Percentiles rank a stretch among this genome's conserved stretches.
Conservation (phyloP, 768 basidiomycete species). For the Pisolithus orientalis region DNA sequence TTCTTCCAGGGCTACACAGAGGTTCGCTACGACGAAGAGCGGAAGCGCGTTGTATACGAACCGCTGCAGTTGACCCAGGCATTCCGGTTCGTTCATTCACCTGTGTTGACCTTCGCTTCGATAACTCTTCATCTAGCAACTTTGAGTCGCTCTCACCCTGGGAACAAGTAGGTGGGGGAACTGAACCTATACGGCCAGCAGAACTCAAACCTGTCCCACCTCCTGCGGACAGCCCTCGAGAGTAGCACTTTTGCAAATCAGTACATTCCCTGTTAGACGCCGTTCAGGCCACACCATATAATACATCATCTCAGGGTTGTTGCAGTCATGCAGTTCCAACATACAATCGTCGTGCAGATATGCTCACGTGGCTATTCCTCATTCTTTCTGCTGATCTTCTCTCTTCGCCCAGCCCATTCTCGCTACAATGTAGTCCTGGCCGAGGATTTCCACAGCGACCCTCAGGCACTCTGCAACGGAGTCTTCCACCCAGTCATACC, state of each 20-base stretch:
- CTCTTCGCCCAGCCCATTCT: constrained; percentile 77
- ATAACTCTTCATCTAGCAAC: constrained; percentile 49
- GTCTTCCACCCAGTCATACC: constrained; percentile 96
- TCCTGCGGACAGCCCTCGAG: constrained; percentile 70
- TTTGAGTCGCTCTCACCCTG: constrained; percentile 91
- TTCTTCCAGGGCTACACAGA: constrained; percentile 88
- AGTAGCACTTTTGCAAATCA: constrained; percentile 36
- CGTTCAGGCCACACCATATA: constrained; percentile 7
- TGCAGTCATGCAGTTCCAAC: constrained; percentile 5
- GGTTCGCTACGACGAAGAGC: constrained; percentile 95
- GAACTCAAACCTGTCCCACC: constrained; percentile 72
- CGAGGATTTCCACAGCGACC: constrained; percentile 82
- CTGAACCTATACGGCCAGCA: constrained; percentile 51
- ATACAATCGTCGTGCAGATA: constrained; percentile 7
- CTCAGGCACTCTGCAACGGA: constrained; percentile 81
- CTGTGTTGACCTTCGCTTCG: background rate
- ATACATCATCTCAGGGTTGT: constrained; percentile 4
- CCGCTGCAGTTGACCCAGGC: constrained; percentile 97
- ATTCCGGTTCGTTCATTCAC: constrained; percentile 62
- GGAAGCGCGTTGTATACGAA: constrained; percentile 95
- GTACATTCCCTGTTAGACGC: background rate
- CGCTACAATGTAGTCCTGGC: constrained; percentile 84
- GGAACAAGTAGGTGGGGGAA: constrained; percentile 85
- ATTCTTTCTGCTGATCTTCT: constrained; percentile 1
- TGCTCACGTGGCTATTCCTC: background rate